phyloP scores from a whole-genome alignment of 2,329 filamentous ascomycete species.

The Botryotinia calthae region DNA sequence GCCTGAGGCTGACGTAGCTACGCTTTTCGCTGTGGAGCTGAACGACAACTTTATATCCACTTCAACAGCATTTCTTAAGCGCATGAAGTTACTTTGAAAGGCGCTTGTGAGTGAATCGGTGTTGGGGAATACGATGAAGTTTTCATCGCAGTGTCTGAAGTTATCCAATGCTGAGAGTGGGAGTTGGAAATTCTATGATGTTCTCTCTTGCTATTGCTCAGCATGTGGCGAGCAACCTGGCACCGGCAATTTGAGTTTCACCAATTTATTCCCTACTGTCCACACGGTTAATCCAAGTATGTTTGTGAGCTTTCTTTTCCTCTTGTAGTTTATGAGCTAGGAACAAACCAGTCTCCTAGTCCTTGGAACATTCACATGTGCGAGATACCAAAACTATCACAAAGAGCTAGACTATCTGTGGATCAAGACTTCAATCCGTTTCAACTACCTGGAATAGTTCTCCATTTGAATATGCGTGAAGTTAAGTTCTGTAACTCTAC shows the following conservation, averaged over 20 bases:
- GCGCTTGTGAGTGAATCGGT: neutral
- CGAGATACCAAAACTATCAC: neutral
- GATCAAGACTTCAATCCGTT: neutral
- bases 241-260: neutral
- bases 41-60: conserved; percentile 7
- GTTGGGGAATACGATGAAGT: neutral
- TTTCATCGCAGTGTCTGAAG: neutral
- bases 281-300: neutral
- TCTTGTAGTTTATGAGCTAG: no score
- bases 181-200: neutral
- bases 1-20: conserved; percentile 11
- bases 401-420: neutral
- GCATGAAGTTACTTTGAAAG: neutral
- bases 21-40: neutral
- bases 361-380: neutral
- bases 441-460: neutral
- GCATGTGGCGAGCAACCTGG: neutral
- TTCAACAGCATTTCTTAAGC: neutral
- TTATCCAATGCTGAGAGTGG: neutral
- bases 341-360: neutral
- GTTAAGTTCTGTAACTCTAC: no score
- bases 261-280: neutral
- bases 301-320: neutral
- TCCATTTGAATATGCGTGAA: no score
- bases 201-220: neutral